phyloP scores from a whole-genome alignment of 345 rosid species.

The Boechera retrofracta region DNA sequence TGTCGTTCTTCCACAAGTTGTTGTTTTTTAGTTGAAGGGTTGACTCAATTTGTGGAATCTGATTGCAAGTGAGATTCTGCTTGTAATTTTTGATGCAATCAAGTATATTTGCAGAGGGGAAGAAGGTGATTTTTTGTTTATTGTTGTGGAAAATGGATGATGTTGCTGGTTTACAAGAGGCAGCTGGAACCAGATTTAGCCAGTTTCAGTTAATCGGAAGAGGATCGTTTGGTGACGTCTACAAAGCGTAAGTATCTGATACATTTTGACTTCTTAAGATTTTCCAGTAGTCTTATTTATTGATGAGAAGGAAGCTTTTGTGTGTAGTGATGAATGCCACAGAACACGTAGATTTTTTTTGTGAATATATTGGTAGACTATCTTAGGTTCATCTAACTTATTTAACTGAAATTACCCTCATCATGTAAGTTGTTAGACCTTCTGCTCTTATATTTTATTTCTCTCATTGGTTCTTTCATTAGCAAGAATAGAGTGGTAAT shows the following conservation, averaged over 20 bases:
- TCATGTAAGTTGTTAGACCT: background rate
- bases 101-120: conserved; percentile 35
- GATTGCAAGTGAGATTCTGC: conserved; percentile 24
- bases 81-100: conserved; percentile 19
- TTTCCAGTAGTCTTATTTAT: background rate
- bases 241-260: conserved; percentile 82
- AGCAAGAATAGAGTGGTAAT: conserved; percentile 8
- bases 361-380: conserved; percentile 5
- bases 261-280: background rate
- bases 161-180: conserved; percentile 77
- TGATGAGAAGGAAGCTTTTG: background rate
- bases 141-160: conserved; percentile 66
- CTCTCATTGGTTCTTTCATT: background rate
- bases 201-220: conserved; percentile 88
- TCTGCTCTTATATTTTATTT: background rate
- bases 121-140: conserved; percentile 3
- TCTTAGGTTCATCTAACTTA: conserved; percentile 14
- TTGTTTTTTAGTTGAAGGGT: conserved; percentile 41
- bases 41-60: conserved; percentile 40
- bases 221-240: conserved; percentile 98
- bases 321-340: conserved; percentile 4
- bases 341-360: background rate
- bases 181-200: conserved; percentile 80
- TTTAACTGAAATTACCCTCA: background rate
- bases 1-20: background rate